Conservation (phyloP, 177 flowering plant species). For the Vitis hybrid region DNA sequence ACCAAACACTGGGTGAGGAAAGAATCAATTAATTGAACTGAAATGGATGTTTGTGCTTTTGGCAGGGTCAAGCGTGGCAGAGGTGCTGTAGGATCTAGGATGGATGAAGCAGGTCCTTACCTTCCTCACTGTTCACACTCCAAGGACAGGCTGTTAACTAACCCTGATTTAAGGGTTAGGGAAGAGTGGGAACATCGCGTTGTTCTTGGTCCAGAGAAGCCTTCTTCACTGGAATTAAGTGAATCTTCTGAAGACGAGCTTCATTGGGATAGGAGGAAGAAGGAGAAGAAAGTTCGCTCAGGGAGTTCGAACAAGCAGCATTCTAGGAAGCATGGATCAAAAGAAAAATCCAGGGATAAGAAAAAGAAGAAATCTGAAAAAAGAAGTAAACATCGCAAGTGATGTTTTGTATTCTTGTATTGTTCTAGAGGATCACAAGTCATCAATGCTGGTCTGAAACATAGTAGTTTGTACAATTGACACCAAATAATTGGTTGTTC, state of each 20-base stretch:
- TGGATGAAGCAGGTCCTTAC: conserved; percentile 93
- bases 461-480: not conserved
- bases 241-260: conserved; percentile 35
- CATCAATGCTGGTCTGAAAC: not conserved
- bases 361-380: conserved; percentile 31
- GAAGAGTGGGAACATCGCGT: conserved; percentile 34
- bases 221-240: conserved; percentile 28
- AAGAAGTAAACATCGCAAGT: conserved; percentile 27
- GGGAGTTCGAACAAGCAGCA: conserved; percentile 30
- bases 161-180: conserved; percentile 21
- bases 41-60: conserved; percentile 8
- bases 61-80: conserved; percentile 84
- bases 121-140: conserved; percentile 41
- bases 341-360: conserved; percentile 38
- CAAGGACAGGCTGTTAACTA: conserved; percentile 15
- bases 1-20: too few species aligned
- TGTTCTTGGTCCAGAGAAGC: conserved; percentile 65
- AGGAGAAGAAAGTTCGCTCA: conserved; percentile 25
- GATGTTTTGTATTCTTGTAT: not conserved
- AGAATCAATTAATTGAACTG: not conserved
- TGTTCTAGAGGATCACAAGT: not conserved
- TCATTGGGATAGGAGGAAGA: conserved; percentile 26
- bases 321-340: conserved; percentile 41
- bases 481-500: not conserved
- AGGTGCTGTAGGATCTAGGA: conserved; percentile 87